Evolutionary conservation across 2,329 filamentous ascomycete species (phyloP), one percentile per base, ranked within the genome.

Genomic region (Myrmaecium sp.): DNA sequence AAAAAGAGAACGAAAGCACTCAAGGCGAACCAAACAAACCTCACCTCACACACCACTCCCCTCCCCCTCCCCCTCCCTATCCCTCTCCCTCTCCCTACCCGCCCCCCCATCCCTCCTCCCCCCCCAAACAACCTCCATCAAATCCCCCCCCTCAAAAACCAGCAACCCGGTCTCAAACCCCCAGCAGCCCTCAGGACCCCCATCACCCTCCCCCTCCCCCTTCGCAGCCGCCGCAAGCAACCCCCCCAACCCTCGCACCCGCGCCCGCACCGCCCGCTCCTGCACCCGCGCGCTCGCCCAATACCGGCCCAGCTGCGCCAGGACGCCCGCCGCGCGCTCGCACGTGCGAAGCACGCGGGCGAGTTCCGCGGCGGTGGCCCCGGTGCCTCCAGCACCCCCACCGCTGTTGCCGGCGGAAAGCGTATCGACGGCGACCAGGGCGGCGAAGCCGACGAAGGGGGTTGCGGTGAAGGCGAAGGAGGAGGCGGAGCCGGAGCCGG

Each of bases 351-450:
- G 57, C 14, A 66, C 54, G 7, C 56, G 52, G 2, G 59, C 44
- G 7, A 78, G 43, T 8, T 62, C 55, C 0, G 57, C 48, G 5
- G 73, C 44, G 1, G 36, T 37, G 4, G 38, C 25, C 6, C 40
- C 32, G 6, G 37, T 41, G 7, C 18, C 6, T 20, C 25, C 10
- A 23, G 21, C 18, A 20, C 7, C 57, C 42, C 18, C 18, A n/a
- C 18, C 18, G 18, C 7, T n/a, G 1, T 73, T 69, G 4, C 63
- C 66, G 1, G 73, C 66, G 8, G 68, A 68, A 29, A 79, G 55
- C 2, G 78, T 66, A 37, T 82, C 76, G 17, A 74, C 57, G 0
- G 74, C 73, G 25, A 70, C 62, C 17, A 72, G 54, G 14, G 75
- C 61, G 5, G 65, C 62, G 35, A 67, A 68, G n/a, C 66, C 68